These are phyloP conservation scores for Geranium rotundifolium DNA, from an alignment of 345 rosid genomes.

Conservation along the genomic window DNA sequence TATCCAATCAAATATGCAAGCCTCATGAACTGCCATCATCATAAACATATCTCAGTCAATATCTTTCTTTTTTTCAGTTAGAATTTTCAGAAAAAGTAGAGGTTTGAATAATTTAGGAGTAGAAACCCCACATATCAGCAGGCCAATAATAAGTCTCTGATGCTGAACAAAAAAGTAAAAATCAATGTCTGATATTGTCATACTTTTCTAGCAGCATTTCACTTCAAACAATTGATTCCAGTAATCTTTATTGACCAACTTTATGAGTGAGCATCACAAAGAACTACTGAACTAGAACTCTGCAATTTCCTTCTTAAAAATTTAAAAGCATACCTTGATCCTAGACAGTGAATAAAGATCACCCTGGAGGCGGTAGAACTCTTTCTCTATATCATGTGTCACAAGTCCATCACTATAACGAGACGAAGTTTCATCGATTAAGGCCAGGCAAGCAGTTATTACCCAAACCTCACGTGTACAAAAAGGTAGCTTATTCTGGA, in stretches of 20 bases:
- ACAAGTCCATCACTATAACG: constrained; percentile 50
- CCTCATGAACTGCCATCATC: constrained; percentile 78
- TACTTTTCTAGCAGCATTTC: no score
- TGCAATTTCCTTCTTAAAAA: neutral
- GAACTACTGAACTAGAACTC: neutral
- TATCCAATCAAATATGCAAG: constrained; percentile 87
- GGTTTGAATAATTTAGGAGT: neutral
- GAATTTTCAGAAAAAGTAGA: neutral
- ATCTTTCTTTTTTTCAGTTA: neutral
- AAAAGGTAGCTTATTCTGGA: constrained; percentile 55
- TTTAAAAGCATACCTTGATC: constrained; percentile 46
- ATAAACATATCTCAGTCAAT: constrained; percentile 15
- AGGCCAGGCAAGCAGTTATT: constrained; percentile 72
- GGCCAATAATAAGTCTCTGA: neutral
- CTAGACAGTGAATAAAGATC: constrained; percentile 91
- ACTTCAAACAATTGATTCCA: no score
- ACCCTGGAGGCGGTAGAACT: constrained; percentile 82
- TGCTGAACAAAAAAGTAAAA: no score
- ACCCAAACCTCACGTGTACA: constrained; percentile 94
- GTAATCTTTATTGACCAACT: no score
- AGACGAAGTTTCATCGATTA: constrained; percentile 63
- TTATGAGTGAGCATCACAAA: neutral
- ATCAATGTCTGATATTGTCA: no score
- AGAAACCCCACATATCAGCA: neutral
- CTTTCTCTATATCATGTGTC: constrained; percentile 73